Evolutionary conservation across 371 early-diverging fungal species (phyloP).

Genomic region (Syncephalastrum racemosum): DNA sequence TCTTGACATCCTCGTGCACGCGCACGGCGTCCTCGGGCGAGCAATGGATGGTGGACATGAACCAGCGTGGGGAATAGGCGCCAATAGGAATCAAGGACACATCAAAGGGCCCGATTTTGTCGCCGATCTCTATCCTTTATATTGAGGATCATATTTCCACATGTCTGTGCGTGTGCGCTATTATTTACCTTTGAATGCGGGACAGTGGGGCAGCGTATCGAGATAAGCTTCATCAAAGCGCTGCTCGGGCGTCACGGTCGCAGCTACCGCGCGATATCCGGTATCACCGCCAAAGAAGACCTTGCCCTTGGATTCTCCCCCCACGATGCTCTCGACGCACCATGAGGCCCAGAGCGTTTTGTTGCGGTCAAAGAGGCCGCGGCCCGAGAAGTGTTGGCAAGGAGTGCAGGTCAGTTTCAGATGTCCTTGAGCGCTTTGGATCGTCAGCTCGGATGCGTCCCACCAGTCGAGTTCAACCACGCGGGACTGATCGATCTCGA

Average conservation of each 20-base stretch:
- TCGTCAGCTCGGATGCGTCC: conserved; percentile 54
- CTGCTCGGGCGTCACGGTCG: conserved; percentile 16
- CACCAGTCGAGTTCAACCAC: conserved; percentile 80
- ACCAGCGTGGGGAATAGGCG: conserved; percentile 74
- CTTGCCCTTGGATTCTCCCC: conserved; percentile 30
- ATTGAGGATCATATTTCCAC: background rate
- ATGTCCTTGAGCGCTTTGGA: conserved; percentile 17
- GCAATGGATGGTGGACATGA: conserved; percentile 72
- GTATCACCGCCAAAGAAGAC: conserved; percentile 80
- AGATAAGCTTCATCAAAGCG: conserved; percentile 32
- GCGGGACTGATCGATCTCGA: conserved; percentile 48
- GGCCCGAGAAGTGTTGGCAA: conserved; percentile 76
- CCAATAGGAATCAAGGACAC: conserved; percentile 82
- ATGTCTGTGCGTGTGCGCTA: background rate
- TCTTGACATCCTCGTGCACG: conserved; percentile 70
- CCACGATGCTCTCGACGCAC: conserved; percentile 47
- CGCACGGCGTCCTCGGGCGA: conserved; percentile 78
- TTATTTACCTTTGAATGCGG: conserved; percentile 68
- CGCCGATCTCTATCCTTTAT: conserved; percentile 59
- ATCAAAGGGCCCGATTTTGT: conserved; percentile 68
- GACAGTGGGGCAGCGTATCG: conserved; percentile 63
- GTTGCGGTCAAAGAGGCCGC: conserved; percentile 63
- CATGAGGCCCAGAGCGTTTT: conserved; percentile 79
- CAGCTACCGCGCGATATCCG: conserved; percentile 63
- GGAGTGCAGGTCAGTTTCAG: conserved; percentile 66